Base-by-base conservation (phyloP, 768 basidiomycete genomes). In the Hortiboletus flavorubellus region DNA sequence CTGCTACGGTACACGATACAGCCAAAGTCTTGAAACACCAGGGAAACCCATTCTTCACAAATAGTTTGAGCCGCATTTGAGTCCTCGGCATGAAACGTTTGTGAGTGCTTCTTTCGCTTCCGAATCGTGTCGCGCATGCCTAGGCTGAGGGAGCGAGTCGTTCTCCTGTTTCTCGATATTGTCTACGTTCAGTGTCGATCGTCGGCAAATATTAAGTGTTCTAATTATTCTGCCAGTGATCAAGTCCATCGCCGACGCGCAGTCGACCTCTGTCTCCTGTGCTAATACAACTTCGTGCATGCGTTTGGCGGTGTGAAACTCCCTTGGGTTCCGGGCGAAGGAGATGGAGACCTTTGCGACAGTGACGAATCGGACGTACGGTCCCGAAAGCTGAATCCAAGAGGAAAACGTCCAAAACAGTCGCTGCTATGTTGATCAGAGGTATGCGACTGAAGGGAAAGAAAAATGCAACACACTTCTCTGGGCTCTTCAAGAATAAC, bases 371-470 rank as follows among this genome's bases (percentile, higher is more conserved):
- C 2, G 96, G 96, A n/a, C 91, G 83, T 65, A 93, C 85, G 51
- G 98, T 93, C 49, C 79, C 78, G 67, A 99, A 98, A 65, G 93
- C 88, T 1, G 82, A 73, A 68, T 98, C 96, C 49, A 98, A 75
- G 39, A 98, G 78, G 72, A 99, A 96, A 12, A 98, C 94, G 55
- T 98, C 96, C 84, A 89, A 92, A 38, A 97, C 74, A n/a, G 74
- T 76, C n/a, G 87, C 90, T 95, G 64, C 23, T 34, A 55, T 26
- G 45, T 34, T 38, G 26, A 42, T 58, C 33, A 54, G 49, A 41
- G 41, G 43, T 15, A 29, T 31, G 26, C 37, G 3, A 49, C 5
- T 18, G 11, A 48, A 50, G 49, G 26, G 4, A 4, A 42, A 15
- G 26, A 42, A 15, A 41, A 38, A 51, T n/a, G 39, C 18, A 12